Conservation (phyloP, 2,329 filamentous ascomycete species). For the Cladosporium sp. region DNA sequence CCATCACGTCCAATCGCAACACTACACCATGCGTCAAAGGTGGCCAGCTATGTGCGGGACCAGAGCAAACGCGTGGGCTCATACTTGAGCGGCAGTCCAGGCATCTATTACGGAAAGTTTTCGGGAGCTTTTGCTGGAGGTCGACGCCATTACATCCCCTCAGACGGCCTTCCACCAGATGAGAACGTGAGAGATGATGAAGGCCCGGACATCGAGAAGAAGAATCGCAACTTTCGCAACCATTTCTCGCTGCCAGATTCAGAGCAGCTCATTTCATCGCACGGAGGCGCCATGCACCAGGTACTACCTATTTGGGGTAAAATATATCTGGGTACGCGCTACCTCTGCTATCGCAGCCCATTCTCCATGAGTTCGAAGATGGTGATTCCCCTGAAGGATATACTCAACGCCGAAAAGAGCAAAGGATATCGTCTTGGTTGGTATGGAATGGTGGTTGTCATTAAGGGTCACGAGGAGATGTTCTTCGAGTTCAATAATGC, state of each 20-base stretch:
- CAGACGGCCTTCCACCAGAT: slow-evolving; percentile 59
- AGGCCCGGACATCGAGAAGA: slow-evolving; percentile 48
- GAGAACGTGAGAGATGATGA: slow-evolving; percentile 56
- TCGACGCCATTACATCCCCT: slow-evolving; percentile 79
- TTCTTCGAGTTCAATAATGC: slow-evolving; percentile 87
- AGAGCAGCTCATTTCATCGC: slow-evolving; percentile 81
- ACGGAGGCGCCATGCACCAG: slow-evolving; percentile 86
- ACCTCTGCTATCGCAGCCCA: slow-evolving; percentile 89
- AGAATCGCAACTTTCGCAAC: slow-evolving; percentile 68
- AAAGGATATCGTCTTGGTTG: slow-evolving; percentile 92
- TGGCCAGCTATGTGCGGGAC: slow-evolving; percentile 77
- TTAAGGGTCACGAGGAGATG: slow-evolving; percentile 87
- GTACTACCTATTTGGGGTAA: slow-evolving; percentile 92
- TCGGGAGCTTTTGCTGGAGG: slow-evolving; percentile 96
- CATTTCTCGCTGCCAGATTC: slow-evolving; percentile 85
- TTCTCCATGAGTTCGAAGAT: slow-evolving; percentile 86
- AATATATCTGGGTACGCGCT: slow-evolving; percentile 83
- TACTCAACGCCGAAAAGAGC: slow-evolving; percentile 91
- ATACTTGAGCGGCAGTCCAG: slow-evolving; percentile 75
- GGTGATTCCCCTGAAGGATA: slow-evolving; percentile 82
- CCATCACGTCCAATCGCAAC: slow-evolving; percentile 15
- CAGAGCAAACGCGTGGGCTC: slow-evolving; percentile 67
- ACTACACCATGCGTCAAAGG: slow-evolving; percentile 73
- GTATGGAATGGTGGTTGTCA: slow-evolving; percentile 84
- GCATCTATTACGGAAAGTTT: slow-evolving; percentile 94